Conservation (phyloP, 2,329 filamentous ascomycete genomes). For the Alternaria incomplexa region DNA sequence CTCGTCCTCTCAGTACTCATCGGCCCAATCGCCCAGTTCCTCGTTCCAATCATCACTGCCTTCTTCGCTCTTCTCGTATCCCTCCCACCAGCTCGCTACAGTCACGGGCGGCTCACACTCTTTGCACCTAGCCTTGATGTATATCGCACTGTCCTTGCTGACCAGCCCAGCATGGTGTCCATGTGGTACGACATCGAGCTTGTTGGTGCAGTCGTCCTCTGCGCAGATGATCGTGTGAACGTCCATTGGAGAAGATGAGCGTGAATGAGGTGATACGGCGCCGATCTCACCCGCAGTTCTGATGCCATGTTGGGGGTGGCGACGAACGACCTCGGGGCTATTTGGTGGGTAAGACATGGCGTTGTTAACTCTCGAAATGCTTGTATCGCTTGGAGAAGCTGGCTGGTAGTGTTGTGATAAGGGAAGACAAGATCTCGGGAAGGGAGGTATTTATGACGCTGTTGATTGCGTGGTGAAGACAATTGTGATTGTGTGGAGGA, state of each 20-base stretch:
- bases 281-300: not conserved
- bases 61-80: not conserved
- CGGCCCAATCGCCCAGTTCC: not conserved
- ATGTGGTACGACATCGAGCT: not conserved
- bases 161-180: not conserved
- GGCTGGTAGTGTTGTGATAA: not conserved
- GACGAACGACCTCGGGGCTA: not conserved
- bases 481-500: not conserved
- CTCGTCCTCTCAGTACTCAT: not conserved
- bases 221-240: not conserved
- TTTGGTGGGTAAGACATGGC: conserved; percentile 5
- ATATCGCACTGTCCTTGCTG: not conserved
- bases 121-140: conserved; percentile 4
- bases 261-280: not conserved
- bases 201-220: not conserved
- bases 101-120: not conserved
- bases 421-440: not conserved
- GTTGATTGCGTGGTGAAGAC: not conserved
- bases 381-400: not conserved
- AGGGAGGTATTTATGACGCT: not conserved
- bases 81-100: not conserved
- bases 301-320: conserved; percentile 6
- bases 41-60: not conserved
- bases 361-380: not conserved
- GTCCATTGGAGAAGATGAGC: not conserved